Evolutionary conservation across 2,329 filamentous ascomycete genomes (phyloP), one percentile per base, ranked within the genome.

Genomic region (Penicillium sp.): DNA sequence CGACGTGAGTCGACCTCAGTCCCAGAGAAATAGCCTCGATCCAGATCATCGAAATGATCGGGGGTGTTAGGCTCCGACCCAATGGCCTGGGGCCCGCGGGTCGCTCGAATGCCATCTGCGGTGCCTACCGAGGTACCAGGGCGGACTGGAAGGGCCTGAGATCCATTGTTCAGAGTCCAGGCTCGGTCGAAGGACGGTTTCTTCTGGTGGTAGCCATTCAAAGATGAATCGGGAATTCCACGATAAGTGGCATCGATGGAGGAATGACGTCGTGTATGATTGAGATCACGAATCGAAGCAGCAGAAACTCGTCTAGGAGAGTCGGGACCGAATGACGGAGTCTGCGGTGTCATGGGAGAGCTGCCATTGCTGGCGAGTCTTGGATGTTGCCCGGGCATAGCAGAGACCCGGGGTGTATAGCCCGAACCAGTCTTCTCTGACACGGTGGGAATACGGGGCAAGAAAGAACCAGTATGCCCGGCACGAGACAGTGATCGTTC

Each of bases 11-110:
- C 89, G 8, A 82, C 74, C 57, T 97, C 91, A 11, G 85, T 86
- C 3, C 90, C 88, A 6, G 91, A 96, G 60, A 96, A 95, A 64
- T 97, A 97, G 16, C 90, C 91, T 23, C 88, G 80, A 57, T 97
- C 93, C 11, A 87, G 65, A 45, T 94, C 86, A 40, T 68, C 65
- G 31, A 67, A 58, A 46, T 60, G 45, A 43, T 58, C 53, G 36
- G 65, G 53, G 9, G 57, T 56, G 23, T 56, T 54, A 20, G 59
- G 56, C 41, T 67, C 59, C 14, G 59, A 55, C 34, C 58, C 59
- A 48, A 62, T 55, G 7, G 54, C 40, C 11, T 51, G 44, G 6
- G 47, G 33, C 6, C 47, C 48, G 6, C 47, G 51, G 35, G 52
- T 55, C 21, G 40, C 54, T 7, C 39, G 39, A 25, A 13, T 18